These are phyloP conservation scores for Colletotrichum sp. DNA, from an alignment of 2,329 filamentous ascomycete genomes.

Conservation along the genomic window DNA sequence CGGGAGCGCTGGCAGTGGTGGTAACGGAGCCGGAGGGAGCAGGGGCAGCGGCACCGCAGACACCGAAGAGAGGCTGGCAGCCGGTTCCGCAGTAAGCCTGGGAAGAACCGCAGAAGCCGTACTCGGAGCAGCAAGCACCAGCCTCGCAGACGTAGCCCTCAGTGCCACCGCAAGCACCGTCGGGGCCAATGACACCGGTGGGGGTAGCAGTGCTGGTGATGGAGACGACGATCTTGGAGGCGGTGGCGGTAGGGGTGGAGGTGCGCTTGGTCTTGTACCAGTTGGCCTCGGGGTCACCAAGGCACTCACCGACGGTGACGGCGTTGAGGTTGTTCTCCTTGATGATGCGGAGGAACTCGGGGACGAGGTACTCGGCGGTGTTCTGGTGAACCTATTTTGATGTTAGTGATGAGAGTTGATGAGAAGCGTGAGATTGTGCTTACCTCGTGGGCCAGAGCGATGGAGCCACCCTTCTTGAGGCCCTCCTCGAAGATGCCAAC, in stretches of 20 bases:
- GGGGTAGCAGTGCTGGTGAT: conserved; percentile 23
- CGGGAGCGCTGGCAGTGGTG: conserved; percentile 1
- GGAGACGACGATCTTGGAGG: conserved; percentile 6
- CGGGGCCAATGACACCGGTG: conserved; percentile 18
- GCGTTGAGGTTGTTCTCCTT: conserved; percentile 31
- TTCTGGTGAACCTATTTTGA: conserved; percentile 18
- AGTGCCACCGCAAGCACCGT: conserved; percentile 17
- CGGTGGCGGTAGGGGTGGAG: conserved; percentile 20
- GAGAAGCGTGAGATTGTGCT: conserved; percentile 28
- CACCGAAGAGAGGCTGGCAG: conserved; percentile 24
- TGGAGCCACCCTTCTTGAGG: conserved; percentile 29
- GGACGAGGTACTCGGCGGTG: conserved; percentile 23
- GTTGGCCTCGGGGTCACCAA: conserved; percentile 48
- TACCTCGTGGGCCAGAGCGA: conserved; percentile 50
- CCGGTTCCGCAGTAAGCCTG: conserved; percentile 22
- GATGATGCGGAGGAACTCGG: conserved; percentile 19
- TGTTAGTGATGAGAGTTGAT: conserved; percentile 39
- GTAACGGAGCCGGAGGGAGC: background rate
- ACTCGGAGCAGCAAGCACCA: conserved; percentile 24
- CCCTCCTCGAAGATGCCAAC: conserved; percentile 39
- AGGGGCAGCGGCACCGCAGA: conserved; percentile 15
- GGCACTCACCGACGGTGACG: conserved; percentile 52
- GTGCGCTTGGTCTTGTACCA: conserved; percentile 42
- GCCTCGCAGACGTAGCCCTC: conserved; percentile 18
- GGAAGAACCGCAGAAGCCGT: conserved; percentile 24